These are phyloP conservation scores for Glycine tomentella DNA, from an alignment of 306 rosid species.

Conservation along the genomic window DNA sequence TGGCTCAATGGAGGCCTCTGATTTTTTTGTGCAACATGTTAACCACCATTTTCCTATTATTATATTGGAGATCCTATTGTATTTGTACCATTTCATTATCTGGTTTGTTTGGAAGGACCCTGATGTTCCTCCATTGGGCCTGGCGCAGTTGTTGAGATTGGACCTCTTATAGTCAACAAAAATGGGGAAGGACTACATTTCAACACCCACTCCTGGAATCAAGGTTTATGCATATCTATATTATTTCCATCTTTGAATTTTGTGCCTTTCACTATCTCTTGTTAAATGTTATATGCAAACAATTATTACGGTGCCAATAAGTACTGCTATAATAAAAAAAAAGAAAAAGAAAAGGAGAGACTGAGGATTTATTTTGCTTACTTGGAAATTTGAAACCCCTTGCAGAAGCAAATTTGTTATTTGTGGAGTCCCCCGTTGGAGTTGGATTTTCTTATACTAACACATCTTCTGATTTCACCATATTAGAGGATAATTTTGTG, in stretches of 20 bases:
- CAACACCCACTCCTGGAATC: slow-evolving; percentile 61
- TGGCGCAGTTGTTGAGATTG: slow-evolving; percentile 64
- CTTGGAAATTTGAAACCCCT: slow-evolving; percentile 18
- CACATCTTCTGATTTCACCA: slow-evolving; percentile 65
- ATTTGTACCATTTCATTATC: background rate
- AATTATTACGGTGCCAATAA: background rate
- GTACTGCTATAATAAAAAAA: background rate
- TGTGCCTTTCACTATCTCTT: slow-evolving; percentile 4
- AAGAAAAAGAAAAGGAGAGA: background rate
- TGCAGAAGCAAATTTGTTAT: slow-evolving; percentile 67
- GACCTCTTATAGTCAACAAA: slow-evolving; percentile 57
- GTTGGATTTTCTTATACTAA: slow-evolving; percentile 68
- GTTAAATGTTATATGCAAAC: background rate
- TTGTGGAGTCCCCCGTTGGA: slow-evolving; percentile 71
- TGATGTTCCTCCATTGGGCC: slow-evolving; percentile 70
- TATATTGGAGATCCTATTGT: slow-evolving; percentile 19
- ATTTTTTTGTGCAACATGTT: no score
- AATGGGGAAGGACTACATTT: slow-evolving; percentile 57
- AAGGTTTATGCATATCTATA: slow-evolving; percentile 44
- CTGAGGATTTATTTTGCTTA: background rate
- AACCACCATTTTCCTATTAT: no score
- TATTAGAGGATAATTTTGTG: slow-evolving; percentile 58
- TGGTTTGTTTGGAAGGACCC: slow-evolving; percentile 54
- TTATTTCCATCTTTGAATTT: slow-evolving; percentile 7
- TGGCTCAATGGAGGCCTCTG: no score